phyloP scores from a whole-genome alignment of 306 rosid species.

The Fagus crenata region DNA sequence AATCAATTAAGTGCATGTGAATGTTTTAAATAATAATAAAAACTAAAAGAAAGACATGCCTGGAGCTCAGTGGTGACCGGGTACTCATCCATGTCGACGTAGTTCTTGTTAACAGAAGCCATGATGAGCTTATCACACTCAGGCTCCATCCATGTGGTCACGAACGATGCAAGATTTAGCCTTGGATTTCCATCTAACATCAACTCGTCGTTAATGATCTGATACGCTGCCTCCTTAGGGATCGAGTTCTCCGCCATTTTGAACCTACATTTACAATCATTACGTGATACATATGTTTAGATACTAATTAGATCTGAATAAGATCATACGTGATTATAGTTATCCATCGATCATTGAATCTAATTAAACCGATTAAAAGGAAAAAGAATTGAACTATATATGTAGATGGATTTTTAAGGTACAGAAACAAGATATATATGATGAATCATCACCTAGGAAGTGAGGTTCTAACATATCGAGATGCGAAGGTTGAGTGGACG shows the following conservation, averaged over 20 bases:
- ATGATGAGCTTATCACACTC: constrained; percentile 58
- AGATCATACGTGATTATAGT: not conserved
- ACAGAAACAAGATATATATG: too few species aligned
- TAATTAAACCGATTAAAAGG: not conserved
- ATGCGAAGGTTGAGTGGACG: constrained; percentile 1
- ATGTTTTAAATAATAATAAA: too few species aligned
- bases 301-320: not conserved
- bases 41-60: constrained; percentile 14
- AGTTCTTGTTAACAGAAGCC: constrained; percentile 53
- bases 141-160: constrained; percentile 71
- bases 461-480: not conserved
- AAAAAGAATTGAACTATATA: too few species aligned
- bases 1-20: too few species aligned
- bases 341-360: not conserved
- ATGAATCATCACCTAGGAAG: constrained; percentile 36
- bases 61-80: constrained; percentile 64
- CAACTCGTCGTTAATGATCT: constrained; percentile 58
- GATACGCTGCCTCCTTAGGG: constrained; percentile 59
- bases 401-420: too few species aligned
- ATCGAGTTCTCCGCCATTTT: constrained; percentile 53
- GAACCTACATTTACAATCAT: constrained; percentile 31
- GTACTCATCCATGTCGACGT: constrained; percentile 64
- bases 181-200: constrained; percentile 61
- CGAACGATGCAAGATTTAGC: constrained; percentile 57
- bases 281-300: too few species aligned